phyloP scores from a whole-genome alignment of 2,329 filamentous ascomycete species.

The Penicillium sp. region DNA sequence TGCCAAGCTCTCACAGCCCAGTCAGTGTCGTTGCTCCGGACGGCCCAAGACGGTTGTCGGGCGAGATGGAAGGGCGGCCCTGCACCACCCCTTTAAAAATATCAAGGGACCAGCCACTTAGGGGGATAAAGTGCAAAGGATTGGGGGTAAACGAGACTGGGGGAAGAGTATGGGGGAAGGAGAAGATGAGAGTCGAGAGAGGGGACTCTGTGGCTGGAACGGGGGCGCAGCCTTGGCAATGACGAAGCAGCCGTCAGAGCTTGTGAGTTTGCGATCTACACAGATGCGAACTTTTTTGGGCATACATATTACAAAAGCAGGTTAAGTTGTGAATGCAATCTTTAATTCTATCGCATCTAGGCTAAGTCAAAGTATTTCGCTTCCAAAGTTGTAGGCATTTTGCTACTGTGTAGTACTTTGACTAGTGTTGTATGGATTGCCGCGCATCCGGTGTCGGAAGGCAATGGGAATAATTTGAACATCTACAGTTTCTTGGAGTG shows the following conservation, averaged over 20 bases:
- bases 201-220: conserved; percentile 25
- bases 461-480: neutral
- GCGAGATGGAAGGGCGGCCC: conserved; percentile 5
- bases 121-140: neutral
- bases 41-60: conserved; percentile 17
- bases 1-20: conserved; percentile 25
- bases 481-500: neutral
- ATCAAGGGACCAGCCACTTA: conserved; percentile 10
- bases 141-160: neutral
- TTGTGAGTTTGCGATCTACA: neutral
- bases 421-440: neutral
- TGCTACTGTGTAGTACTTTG: neutral
- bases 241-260: conserved; percentile 18
- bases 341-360: neutral
- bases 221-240: conserved; percentile 26
- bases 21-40: conserved; percentile 14
- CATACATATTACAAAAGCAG: neutral
- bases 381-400: neutral
- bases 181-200: conserved; percentile 12
- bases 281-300: neutral
- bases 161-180: conserved; percentile 2
- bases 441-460: conserved; percentile 1
- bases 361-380: neutral
- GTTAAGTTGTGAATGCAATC: neutral
- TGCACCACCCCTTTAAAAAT: conserved; percentile 4